These are phyloP conservation scores for Tetramitus jugosus DNA, from an alignment of 208 protist species.

Conservation along the genomic window DNA sequence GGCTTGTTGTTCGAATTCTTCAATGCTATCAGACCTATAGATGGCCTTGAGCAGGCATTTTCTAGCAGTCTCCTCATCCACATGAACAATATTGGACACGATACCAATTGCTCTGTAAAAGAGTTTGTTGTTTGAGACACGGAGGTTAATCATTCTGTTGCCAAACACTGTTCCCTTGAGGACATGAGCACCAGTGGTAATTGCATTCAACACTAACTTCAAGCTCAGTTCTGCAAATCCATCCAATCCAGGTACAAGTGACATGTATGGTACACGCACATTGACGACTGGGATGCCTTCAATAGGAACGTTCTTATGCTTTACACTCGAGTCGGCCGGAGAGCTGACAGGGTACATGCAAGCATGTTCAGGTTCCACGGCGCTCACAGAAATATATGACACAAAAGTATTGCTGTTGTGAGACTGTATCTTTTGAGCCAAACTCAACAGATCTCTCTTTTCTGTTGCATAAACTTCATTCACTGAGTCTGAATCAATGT, in stretches of 20 bases:
- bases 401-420: too few relatives aligned
- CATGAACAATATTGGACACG: background rate
- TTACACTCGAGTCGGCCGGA: background rate
- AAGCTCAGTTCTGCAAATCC: slow-evolving; percentile 24
- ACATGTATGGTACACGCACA: too few relatives aligned
- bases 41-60: slow-evolving; percentile 1
- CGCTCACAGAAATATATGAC: background rate
- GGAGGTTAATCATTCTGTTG: slow-evolving; percentile 33
- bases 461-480: background rate
- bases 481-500: background rate
- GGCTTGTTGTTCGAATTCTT: background rate
- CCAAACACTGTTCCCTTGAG: slow-evolving; percentile 16
- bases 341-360: background rate
- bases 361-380: background rate
- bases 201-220: slow-evolving; percentile 37
- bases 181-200: slow-evolving; percentile 34
- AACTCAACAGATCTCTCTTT: background rate
- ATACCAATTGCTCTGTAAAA: slow-evolving; percentile 25
- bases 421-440: too few relatives aligned
- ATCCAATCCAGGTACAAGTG: slow-evolving; percentile 1
- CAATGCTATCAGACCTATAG: background rate
- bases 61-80: background rate
- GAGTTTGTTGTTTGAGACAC: slow-evolving; percentile 32
- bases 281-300: background rate
- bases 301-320: background rate